Evolutionary conservation across 495 filamentous ascomycete species (phyloP), one percentile per base, ranked within the genome.

Genomic region (Chaetomium cochliodes): DNA sequence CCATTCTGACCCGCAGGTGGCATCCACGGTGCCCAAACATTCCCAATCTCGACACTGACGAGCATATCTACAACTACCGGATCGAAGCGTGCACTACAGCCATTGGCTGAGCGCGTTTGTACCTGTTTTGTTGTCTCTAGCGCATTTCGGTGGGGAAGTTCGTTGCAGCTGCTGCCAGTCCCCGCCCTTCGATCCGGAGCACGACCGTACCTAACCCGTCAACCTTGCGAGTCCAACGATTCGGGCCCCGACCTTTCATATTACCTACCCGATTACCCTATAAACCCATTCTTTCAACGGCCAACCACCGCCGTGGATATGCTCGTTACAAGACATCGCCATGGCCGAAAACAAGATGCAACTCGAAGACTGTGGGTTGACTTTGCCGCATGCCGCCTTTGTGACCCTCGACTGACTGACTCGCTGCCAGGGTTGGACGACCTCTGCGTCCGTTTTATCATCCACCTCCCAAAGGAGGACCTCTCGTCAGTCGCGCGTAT

Each of bases 391-490:
- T n/a, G 46, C 15, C 3, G 15, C 9, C 33, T 37, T 50, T 18
- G 20, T n/a, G 46, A 23, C 46, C 18, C 20, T 23, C 3, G 18
- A 55, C 58, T 60, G 18, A 55, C 58, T 60, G 47, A 60, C 60
- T 62, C 60, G 33, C 60, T 50, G 65, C 68, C 72, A 92, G 90
- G 92, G 92, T 82, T 97, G 81, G 92, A 96, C 88, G 92, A 97
- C 79, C 83, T 97, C 53, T 96, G 91, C 76, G 92, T 96, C 74
- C 90, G 85, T 65, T 98, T 98, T 73, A 93, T 98, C 70, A 91
- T 98, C 72, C 97, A 98, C 78, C 83, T 97, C 55, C 94, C 94
- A 23, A 83, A 86, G 66, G 92, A 93, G 75, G 94, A 98, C 75
- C 87, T 97, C 33, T 85, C 88, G 65, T 91, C 89, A 0, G 90